Conservation (phyloP, 768 basidiomycete genomes). For the Trichaptum fuscoviolaceum region DNA sequence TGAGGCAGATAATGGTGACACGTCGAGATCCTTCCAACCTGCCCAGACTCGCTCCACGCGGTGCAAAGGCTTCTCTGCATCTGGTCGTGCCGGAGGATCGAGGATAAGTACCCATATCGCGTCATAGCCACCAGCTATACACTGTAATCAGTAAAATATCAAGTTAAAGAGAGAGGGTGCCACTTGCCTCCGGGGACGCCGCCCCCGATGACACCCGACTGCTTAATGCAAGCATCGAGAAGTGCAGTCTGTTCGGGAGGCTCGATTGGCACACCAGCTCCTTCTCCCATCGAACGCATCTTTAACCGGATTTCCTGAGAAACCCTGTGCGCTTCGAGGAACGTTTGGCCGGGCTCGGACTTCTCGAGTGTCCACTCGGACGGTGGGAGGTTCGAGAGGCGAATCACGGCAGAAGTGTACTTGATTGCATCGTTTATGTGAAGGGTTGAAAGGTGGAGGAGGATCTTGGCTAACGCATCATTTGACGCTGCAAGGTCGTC, state of each 20-base stretch:
- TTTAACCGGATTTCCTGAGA: constrained; percentile 68
- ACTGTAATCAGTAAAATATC: neutral
- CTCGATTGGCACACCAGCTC: constrained; percentile 82
- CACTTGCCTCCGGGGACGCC: constrained; percentile 92
- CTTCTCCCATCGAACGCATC: constrained; percentile 81
- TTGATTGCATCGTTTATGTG: constrained; percentile 39
- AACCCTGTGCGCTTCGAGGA: constrained; percentile 50
- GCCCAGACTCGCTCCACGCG: constrained; percentile 69
- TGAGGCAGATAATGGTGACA: constrained; percentile 65
- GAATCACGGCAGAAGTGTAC: constrained; percentile 57
- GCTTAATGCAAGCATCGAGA: constrained; percentile 67
- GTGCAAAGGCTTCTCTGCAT: constrained; percentile 42
- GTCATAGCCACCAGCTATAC: constrained; percentile 90
- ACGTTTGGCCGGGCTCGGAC: constrained; percentile 43
- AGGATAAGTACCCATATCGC: constrained; percentile 91
- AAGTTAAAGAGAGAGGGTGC: constrained; percentile 6
- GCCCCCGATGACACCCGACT: constrained; percentile 86
- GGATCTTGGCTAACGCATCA: constrained; percentile 47
- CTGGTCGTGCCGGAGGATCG: constrained; percentile 44
- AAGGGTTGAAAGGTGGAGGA: constrained; percentile 47
- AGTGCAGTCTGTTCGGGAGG: constrained; percentile 82
- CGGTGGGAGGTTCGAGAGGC: constrained; percentile 54
- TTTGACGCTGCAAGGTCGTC: constrained; percentile 57
- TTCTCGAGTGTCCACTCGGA: constrained; percentile 37
- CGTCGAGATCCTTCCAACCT: constrained; percentile 51